These are phyloP conservation scores for Puccinia polysora DNA, from an alignment of 1,284 basidiomycete species.

Conservation along the genomic window DNA sequence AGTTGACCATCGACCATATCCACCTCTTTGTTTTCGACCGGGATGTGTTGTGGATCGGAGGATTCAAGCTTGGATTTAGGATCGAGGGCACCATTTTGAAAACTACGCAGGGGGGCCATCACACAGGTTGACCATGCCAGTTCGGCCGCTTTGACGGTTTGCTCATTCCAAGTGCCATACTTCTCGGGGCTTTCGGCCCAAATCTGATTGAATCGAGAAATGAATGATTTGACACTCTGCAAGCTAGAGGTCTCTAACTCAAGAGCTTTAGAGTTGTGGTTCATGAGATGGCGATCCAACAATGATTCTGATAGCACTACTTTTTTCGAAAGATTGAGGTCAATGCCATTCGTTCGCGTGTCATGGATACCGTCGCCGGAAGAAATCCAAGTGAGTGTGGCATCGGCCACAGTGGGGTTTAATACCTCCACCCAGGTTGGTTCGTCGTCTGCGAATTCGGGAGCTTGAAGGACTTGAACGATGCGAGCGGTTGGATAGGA, in stretches of 20 bases:
- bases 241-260: neutral
- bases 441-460: constrained; percentile 1
- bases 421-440: constrained; percentile 35
- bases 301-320: constrained; percentile 11
- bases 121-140: constrained; percentile 18
- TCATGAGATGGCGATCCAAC: neutral
- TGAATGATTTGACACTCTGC: constrained; percentile 9
- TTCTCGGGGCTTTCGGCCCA: neutral
- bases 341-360: neutral
- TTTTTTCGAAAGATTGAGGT: neutral
- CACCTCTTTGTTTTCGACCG: neutral
- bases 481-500: constrained; percentile 10
- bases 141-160: constrained; percentile 6
- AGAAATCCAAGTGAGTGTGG: constrained; percentile 18
- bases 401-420: constrained; percentile 16
- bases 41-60: neutral
- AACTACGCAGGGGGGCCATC: neutral
- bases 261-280: neutral
- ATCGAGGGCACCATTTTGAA: neutral
- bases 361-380: neutral
- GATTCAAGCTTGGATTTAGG: neutral
- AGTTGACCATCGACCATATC: neutral
- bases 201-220: constrained; percentile 23
- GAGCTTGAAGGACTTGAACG: constrained; percentile 32
- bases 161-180: constrained; percentile 1